Percentiles rank a stretch among this genome's conserved stretches.
Conservation (phyloP, 1,284 basidiomycete genomes). For the Ceratobasidium sp. region DNA sequence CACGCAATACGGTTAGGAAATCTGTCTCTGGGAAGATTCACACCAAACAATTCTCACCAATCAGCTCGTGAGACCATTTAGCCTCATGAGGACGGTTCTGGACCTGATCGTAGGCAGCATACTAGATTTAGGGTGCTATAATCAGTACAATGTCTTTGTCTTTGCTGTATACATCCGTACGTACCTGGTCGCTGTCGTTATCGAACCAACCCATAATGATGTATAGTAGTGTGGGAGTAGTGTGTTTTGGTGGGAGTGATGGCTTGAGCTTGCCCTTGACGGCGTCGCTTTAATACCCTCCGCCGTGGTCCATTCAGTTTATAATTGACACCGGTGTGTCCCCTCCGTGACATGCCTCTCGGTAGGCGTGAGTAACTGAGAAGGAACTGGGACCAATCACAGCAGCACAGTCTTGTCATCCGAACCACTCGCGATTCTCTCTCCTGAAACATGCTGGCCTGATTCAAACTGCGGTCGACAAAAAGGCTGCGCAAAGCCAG, state of each 20-base stretch:
- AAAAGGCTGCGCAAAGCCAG: background rate
- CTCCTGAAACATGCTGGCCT: slow-evolving; percentile 1
- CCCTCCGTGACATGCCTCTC: too few relatives aligned
- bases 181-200: slow-evolving; percentile 29
- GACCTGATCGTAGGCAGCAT: slow-evolving; percentile 39
- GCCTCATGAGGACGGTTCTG: slow-evolving; percentile 36
- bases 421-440: slow-evolving; percentile 8
- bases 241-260: background rate
- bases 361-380: too few relatives aligned
- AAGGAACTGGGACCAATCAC: too few relatives aligned
- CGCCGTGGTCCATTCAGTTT: background rate
- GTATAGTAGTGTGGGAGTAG: background rate
- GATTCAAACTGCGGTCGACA: background rate
- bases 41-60: slow-evolving; percentile 45
- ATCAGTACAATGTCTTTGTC: too few relatives aligned
- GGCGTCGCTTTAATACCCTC: background rate
- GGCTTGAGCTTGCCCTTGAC: background rate
- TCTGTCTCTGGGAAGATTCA: slow-evolving; percentile 47
- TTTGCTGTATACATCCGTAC: too few relatives aligned
- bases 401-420: too few relatives aligned
- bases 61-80: slow-evolving; percentile 60
- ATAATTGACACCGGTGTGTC: too few relatives aligned
- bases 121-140: background rate
- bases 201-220: slow-evolving; percentile 29
- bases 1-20: slow-evolving; percentile 45